These are phyloP conservation scores for Carex pumila DNA, from an alignment of 176 grass and related monocot genomes.

Conservation along the genomic window DNA sequence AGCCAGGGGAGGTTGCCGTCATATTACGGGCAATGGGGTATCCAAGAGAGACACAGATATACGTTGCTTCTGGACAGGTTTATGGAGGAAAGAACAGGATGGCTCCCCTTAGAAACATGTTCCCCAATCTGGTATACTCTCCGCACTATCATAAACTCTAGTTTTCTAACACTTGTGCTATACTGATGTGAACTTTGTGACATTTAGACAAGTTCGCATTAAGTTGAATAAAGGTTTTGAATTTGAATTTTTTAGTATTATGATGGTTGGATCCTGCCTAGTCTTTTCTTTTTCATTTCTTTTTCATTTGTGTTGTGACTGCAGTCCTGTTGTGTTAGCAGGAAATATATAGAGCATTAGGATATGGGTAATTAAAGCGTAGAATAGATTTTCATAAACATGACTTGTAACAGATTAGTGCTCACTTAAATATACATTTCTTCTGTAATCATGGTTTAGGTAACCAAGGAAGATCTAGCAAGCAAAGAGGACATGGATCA, in stretches of 20 bases:
- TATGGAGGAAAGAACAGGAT: constrained; percentile 86
- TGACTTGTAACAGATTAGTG: neutral
- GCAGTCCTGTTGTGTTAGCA: too few relatives aligned
- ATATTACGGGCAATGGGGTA: constrained; percentile 90
- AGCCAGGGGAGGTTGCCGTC: constrained; percentile 88
- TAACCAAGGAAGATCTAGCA: constrained; percentile 87
- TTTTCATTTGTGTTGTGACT: too few relatives aligned
- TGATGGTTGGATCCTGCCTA: too few relatives aligned
- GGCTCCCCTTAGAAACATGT: constrained; percentile 91
- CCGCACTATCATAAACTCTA: too few relatives aligned
- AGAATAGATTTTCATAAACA: neutral
- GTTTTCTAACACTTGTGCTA: too few relatives aligned
- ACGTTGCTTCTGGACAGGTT: constrained; percentile 96
- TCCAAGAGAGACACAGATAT: constrained; percentile 86
- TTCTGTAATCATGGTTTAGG: constrained; percentile 30
- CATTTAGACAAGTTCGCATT: too few relatives aligned
- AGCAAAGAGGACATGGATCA: constrained; percentile 77
- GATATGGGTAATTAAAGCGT: neutral
- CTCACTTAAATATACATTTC: constrained; percentile 1
- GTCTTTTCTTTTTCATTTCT: too few relatives aligned
- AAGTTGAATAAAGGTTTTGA: too few relatives aligned
- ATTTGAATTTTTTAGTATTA: too few relatives aligned
- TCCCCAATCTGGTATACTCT: constrained; percentile 58
- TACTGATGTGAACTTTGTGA: too few relatives aligned
- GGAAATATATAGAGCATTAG: too few relatives aligned